phyloP scores from a whole-genome alignment of 73 alveolate species.

The Blepharisma stoltei region DNA sequence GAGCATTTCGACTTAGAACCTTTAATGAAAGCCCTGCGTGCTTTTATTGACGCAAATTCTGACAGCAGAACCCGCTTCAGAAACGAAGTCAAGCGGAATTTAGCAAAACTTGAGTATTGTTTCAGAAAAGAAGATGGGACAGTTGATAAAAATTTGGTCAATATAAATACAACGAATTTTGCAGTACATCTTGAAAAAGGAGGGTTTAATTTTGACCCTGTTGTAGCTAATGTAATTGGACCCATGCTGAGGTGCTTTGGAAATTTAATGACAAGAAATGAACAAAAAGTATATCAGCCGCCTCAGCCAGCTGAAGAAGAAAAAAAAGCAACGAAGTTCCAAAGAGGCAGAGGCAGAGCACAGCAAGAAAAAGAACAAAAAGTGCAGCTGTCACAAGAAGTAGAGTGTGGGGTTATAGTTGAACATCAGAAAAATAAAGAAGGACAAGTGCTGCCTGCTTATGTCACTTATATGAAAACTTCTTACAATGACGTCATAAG shows the following conservation, averaged over 20 bases:
- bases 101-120: constrained; percentile 83
- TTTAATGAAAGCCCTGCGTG: constrained; percentile 81
- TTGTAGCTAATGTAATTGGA: constrained; percentile 77
- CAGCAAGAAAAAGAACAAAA: constrained; percentile 48
- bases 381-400: constrained; percentile 40
- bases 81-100: constrained; percentile 72
- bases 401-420: constrained; percentile 63
- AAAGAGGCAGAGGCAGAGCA: constrained; percentile 61
- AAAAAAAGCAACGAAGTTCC: constrained; percentile 62
- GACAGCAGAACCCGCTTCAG: constrained; percentile 86
- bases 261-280: constrained; percentile 74
- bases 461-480: constrained; percentile 77
- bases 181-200: constrained; percentile 74
- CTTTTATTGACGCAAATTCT: constrained; percentile 78
- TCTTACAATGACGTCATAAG: constrained; percentile 83
- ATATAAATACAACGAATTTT: constrained; percentile 71
- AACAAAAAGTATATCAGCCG: constrained; percentile 57
- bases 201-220: constrained; percentile 79
- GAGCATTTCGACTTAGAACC: constrained; percentile 93
- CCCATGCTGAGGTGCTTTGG: constrained; percentile 94
- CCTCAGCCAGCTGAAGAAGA: constrained; percentile 65
- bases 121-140: constrained; percentile 90
- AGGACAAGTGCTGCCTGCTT: constrained; percentile 80
- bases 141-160: constrained; percentile 76
- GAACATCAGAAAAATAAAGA: constrained; percentile 73